phyloP scores from a whole-genome alignment of 768 basidiomycete genomes.

The Lactarius akahatsu region DNA sequence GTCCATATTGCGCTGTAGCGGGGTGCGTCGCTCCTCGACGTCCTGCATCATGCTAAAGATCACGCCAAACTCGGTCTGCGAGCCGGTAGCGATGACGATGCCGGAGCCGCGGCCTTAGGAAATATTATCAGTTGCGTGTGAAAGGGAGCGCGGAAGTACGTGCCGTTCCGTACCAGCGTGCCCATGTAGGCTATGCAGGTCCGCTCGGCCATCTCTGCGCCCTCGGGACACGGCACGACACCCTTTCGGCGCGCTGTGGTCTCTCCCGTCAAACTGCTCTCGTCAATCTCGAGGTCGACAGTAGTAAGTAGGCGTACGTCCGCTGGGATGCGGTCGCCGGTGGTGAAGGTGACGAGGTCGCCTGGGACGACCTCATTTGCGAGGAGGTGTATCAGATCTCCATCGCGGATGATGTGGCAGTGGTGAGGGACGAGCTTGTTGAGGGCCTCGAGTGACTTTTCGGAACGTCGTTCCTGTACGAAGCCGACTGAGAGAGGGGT shows the following conservation, averaged over 20 bases:
- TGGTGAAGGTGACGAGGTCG: constrained; percentile 84
- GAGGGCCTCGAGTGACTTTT: constrained; percentile 90
- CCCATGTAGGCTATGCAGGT: constrained; percentile 94
- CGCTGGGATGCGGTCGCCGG: constrained; percentile 92
- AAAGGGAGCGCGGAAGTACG: constrained; percentile 23
- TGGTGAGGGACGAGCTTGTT: constrained; percentile 98
- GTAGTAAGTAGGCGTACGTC: constrained; percentile 84
- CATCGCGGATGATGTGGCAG: constrained; percentile 85
- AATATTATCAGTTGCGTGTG: not conserved
- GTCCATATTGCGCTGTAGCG: constrained; percentile 92
- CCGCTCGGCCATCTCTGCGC: constrained; percentile 74
- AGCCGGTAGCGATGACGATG: constrained; percentile 82
- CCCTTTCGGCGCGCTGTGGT: constrained; percentile 77
- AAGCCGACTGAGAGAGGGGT: constrained; percentile 68
- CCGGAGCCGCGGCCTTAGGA: constrained; percentile 72
- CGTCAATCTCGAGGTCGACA: constrained; percentile 90
- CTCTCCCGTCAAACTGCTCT: constrained; percentile 94
- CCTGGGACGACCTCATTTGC: constrained; percentile 98
- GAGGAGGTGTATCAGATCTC: constrained; percentile 71
- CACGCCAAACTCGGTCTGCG: constrained; percentile 90
- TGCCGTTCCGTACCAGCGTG: constrained; percentile 87
- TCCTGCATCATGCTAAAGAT: constrained; percentile 99
- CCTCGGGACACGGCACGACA: constrained; percentile 48
- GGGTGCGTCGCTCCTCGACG: constrained; percentile 87
- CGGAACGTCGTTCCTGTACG: constrained; percentile 92